Evolutionary conservation across 352 stramenopile species (phyloP).

Genomic region (Thraustotheca clavata): DNA sequence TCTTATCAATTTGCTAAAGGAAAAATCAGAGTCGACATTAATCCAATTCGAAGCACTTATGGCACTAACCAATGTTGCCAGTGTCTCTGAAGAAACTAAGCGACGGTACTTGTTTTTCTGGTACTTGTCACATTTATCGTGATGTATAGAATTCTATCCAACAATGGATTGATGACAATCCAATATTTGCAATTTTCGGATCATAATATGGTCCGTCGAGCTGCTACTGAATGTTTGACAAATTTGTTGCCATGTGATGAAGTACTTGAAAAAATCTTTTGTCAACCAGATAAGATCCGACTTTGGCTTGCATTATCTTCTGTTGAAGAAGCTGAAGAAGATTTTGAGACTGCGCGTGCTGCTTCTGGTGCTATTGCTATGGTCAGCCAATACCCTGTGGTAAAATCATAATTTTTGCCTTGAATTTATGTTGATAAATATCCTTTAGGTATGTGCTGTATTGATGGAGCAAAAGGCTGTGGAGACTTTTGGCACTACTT

Average conservation of each 20-base stretch:
- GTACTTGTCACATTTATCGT: neutral
- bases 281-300: conserved; percentile 87
- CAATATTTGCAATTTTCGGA: conserved; percentile 95
- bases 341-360: conserved; percentile 88
- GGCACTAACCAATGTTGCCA: conserved; percentile 96
- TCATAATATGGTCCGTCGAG: conserved; percentile 93
- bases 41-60: conserved; percentile 92
- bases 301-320: conserved; percentile 92
- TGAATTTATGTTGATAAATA: too few species aligned
- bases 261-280: conserved; percentile 90
- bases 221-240: conserved; percentile 93
- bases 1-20: conserved; percentile 91
- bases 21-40: conserved; percentile 80
- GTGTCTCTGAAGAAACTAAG: conserved; percentile 91
- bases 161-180: conserved; percentile 55
- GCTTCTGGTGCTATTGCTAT: conserved; percentile 91
- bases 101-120: conserved; percentile 54
- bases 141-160: conserved; percentile 11
- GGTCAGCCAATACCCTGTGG: conserved; percentile 72
- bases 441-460: conserved; percentile 12
- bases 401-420: conserved; percentile 39
- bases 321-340: conserved; percentile 85
- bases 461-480: conserved; percentile 60
- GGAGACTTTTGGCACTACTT: conserved; percentile 43
- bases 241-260: conserved; percentile 93